Evolutionary conservation across 176 grass and related monocot genomes (phyloP), one percentile per base, ranked within the genome.

Genomic region (Pontederia paniculata): DNA sequence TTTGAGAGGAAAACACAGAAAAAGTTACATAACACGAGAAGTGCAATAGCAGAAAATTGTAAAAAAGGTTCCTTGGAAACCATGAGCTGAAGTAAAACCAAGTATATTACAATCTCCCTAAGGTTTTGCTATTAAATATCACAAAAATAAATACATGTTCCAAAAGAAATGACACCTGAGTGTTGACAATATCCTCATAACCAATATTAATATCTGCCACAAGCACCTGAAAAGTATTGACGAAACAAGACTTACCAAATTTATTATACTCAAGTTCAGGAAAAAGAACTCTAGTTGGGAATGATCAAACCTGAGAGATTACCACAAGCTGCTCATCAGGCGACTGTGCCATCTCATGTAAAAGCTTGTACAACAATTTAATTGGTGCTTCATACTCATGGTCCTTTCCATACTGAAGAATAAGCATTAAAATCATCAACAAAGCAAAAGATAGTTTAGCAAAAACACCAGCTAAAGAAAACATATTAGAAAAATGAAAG

Each of bases 151-250:
- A 57, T 61, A 50, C 31, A 55, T 55, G 52, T 4, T 66, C 10
- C 52, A 48, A 23, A 21, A 73, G 7, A 74, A 17, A 4, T 65
- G 31, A 21, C 65, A 97, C 93, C 93, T 97, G 93, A 82, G 70
- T 84, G 71, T 97, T 97, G 68, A 88, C 83, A 47, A 97, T 81
- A 44, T 89, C 83, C 81, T 97, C 93, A 55, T 97, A 97, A 54
- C 93, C 93, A 64, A 97, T 97, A 67, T 97, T 97, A 71, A 97
- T 90, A 73, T 97, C 93, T 67, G 93, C 77, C 25, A 88, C 93
- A 79, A 97, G 93, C 44, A 97, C 93, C 91, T 97, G 48, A 63
- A 71, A 48, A 13, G 56, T 58, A 17, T 4, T 41, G 31, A 66
- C 21, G 56, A 73, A 68, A 10, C 52, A 52, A 63, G 14, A 28